Base-by-base conservation (phyloP, 2,329 filamentous ascomycete species). In the Botrytis sinoallii region DNA sequence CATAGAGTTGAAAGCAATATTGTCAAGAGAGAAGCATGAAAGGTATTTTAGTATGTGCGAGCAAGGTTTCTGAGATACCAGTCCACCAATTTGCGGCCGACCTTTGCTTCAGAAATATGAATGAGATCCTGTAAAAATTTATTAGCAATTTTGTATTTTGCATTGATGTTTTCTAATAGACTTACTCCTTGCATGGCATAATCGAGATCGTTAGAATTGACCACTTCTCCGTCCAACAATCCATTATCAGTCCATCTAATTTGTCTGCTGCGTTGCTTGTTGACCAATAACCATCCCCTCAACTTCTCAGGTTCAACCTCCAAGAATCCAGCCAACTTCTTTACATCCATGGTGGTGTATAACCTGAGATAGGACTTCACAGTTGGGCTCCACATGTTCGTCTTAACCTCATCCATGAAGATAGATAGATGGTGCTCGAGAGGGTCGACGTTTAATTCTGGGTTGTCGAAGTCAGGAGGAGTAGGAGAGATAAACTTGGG, bases 331-430 rank as follows among this genome's bases (percentile, higher is more conserved):
- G 96, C 94, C 75, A 99, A 91, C 87, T 99, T 99, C 87, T 95
- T 96, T 76, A 99, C 88, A 81, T 99, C 96, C 95, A 99, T 98
- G 79, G 96, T 99, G 64, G 96, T 98, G 90, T 99, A 99, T 73
- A 99, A 92, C 83, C 97, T 96, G 79, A 99, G 90, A 87, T 99
- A 99, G 76, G 95, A 98, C 88, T 97, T 97, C 83, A 99, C 93
- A 64, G 95, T 98, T 63, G 96, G 96, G 83, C 93, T 95, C 91
- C 91, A 97, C 90, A 99, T 96, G 85, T 97, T 98, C 85, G 94
- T 98, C 90, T 97, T 97, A 84, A 99, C 95, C 87, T 99, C 96
- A 79, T 98, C 95, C 95, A 99, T 98, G 88, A 99, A 99, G 85
- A 99, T 92, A 80, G 93, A 88, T 77, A 97, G 90, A 85, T 99